Base-by-base conservation (phyloP, 1,284 basidiomycete species). In the Hemileia vastatrix region DNA sequence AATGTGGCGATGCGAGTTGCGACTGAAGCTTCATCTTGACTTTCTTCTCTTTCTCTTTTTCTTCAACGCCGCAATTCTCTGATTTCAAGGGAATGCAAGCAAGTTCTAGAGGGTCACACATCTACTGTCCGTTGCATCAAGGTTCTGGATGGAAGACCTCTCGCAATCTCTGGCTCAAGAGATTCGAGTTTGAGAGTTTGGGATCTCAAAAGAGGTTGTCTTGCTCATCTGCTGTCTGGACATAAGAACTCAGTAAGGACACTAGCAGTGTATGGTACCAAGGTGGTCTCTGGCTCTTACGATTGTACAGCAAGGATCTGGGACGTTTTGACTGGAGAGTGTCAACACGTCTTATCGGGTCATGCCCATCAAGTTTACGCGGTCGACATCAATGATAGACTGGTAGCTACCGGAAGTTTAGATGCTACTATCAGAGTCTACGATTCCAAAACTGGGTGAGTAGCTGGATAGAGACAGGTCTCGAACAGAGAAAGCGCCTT, bases 261-360 rank as follows among this genome's bases (percentile, higher is more conserved):
- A 57, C 64, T 74, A 53, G 74, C 72, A 23, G 69, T 71, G 21
- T 67, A 69, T 1, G 72, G 71, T 54, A 70, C 71, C 56, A 62
- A 66, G 24, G 70, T 76, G 5, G 74, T 68, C 6, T 72, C 70
- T 13, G 74, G 72, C 36, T 71, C 70, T 65, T 74, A 75, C 63
- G 66, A n/a, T n/a, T n/a, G n/a, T n/a, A n/a, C n/a, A n/a, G 53
- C 36, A 4, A 32, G 53, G 6, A 24, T 55, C 27, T 55, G 53
- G 53, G 36, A 55, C 27, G 53, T 36, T 11, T 32, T 91, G 69
- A 90, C 86, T 11, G 71, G 71, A n/a, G 65, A 73, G 50, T 72
- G 70, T n/a, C n/a, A n/a, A n/a, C n/a, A n/a, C n/a, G n/a, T 69
- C 19, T 68, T 76, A 21, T 66, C 70, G 3, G 74, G 74, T 0